Evolutionary conservation across 768 basidiomycete genomes (phyloP), one percentile per base, ranked within the genome.

Genomic region (Calocybe indica): DNA sequence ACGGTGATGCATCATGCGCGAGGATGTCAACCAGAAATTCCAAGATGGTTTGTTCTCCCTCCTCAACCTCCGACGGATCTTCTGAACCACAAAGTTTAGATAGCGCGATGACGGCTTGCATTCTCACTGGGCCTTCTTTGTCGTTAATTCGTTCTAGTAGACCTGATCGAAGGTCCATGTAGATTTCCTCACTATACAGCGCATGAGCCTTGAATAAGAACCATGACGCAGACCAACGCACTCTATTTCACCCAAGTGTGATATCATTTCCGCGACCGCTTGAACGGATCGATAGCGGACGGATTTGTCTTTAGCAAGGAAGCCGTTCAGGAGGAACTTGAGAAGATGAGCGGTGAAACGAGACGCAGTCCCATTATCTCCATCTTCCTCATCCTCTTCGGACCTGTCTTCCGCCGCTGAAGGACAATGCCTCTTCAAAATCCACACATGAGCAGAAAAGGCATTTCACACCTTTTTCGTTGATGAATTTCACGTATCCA

Each of bases 211-310:
- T 22, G 14, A 28, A 2, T 45, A 10, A 40, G 49, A 47, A 41
- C 11, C 15, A 22, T 28, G 40, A 40, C 15, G 14, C 32, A 37
- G 10, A 45, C 28, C 7, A 34, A 73, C 85, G 46, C 59, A 96
- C 93, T 94, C 91, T 48, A 97, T 76, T 65, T 85, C 86, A 6
- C 90, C 90, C 0, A 96, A 69, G 47, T 83, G 78, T 0, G 80
- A 76, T 9, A 95, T 79, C 75, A 92, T 84, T 55, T 88, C 83
- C 0, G 86, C 80, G 10, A 90, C 75, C n/a, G 82, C 67, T 45
- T 88, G 84, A 2, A 89, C 71, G 31, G 82, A 83, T 13, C 94
- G 82, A 59, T 83, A 95, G 5, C 94, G 79, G 35, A 90, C 83
- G 37, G 73, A 74, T 67, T 94, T 97, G 68, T 95, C 91, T 62